A percentile compares a stretch with the other conserved stretches of the same genome.
These are phyloP conservation scores for Penicillium bovifimosum DNA, from an alignment of 495 filamentous ascomycete species.

Conservation along the genomic window DNA sequence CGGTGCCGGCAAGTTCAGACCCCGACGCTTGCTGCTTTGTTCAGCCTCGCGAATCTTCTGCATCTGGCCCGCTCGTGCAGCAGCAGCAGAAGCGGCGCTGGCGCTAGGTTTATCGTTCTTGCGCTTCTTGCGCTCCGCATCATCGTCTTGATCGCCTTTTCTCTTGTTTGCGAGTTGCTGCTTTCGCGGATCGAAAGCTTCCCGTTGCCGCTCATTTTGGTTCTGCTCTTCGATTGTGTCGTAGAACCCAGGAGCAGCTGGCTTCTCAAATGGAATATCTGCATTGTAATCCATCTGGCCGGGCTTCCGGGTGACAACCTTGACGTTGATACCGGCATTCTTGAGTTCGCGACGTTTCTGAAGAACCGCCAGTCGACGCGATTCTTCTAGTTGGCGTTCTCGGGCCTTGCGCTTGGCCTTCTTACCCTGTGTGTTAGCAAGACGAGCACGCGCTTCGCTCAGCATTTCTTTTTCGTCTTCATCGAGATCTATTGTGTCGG, in stretches of 20 bases:
- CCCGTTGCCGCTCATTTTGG: slow-evolving; percentile 80
- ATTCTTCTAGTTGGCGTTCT: slow-evolving; percentile 93
- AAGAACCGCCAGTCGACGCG: slow-evolving; percentile 76
- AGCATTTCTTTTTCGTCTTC: slow-evolving; percentile 99
- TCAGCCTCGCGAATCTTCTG: slow-evolving; percentile 95
- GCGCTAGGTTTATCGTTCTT: slow-evolving; percentile 79
- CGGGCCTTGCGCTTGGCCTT: slow-evolving; percentile 98
- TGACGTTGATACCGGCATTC: slow-evolving; percentile 97
- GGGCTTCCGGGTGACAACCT: slow-evolving; percentile 84
- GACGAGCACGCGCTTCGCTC: slow-evolving; percentile 89
- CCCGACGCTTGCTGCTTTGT: slow-evolving; percentile 84
- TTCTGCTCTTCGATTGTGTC: slow-evolving; percentile 78
- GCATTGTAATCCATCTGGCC: slow-evolving; percentile 99
- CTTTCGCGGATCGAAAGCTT: slow-evolving; percentile 89
- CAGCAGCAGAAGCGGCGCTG: slow-evolving; percentile 76
- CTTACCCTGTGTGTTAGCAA: slow-evolving; percentile 97
- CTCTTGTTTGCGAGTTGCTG: slow-evolving; percentile 94
- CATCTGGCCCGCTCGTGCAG: slow-evolving; percentile 88
- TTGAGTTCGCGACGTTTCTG: slow-evolving; percentile 97
- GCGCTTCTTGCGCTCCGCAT: slow-evolving; percentile 72
- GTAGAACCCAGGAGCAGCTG: slow-evolving; percentile 83
- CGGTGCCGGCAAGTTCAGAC: slow-evolving; percentile 73
- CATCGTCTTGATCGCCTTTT: slow-evolving; percentile 83
- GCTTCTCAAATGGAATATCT: slow-evolving; percentile 96
- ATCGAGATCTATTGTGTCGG: slow-evolving; percentile 95